Base-by-base conservation (phyloP, 2,329 filamentous ascomycete genomes). In the Paecilomyces niveus region DNA sequence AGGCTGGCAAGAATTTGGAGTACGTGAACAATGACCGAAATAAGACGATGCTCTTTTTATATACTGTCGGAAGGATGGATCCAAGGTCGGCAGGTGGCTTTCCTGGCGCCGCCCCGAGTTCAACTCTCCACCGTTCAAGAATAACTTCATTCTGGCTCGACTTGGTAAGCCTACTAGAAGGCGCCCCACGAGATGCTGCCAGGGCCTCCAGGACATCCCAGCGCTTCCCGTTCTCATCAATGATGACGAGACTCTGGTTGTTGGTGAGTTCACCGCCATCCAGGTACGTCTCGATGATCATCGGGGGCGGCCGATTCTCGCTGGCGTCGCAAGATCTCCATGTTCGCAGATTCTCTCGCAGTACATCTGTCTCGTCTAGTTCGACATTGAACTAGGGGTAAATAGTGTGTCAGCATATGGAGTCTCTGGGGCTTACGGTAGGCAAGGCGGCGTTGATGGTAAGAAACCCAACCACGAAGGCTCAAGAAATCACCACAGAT, bases 21-120 rank as follows among this genome's bases (percentile, higher is more conserved):
- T 89, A 89, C 54, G 90, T 85, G 72, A 90, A 96, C 53, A 99
- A 81, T 1, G 92, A 92, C 60, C 94, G 85, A 75, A 97, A 97
- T 66, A 97, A 86, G 64, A 97, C 89, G 63, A 99, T 96, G 67
- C 90, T 91, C 76, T 96, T 94, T 78, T 99, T 99, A 81, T 99
- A 99, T 59, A 96, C 87, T 56, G 90, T 93, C 13, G 94, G 92
- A 55, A 97, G 78, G 32, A 84, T 79, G 53, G 83, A 79, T 56
- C 75, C 80, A 55, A 85, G 73, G 59, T 86, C 82, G 45, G 78
- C 67, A 5, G 79, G 67, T 58, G 90, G 70, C 84, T 81, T 71
- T 71, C 79, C 71, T 58, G 80, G 73, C 59, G 77, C 76, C 64
- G 85, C 84, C 69, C 89, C 89, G 58, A 97, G 80, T 70, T 94